Base-by-base conservation (phyloP, 1,284 basidiomycete genomes). In the Melampsora americana region DNA sequence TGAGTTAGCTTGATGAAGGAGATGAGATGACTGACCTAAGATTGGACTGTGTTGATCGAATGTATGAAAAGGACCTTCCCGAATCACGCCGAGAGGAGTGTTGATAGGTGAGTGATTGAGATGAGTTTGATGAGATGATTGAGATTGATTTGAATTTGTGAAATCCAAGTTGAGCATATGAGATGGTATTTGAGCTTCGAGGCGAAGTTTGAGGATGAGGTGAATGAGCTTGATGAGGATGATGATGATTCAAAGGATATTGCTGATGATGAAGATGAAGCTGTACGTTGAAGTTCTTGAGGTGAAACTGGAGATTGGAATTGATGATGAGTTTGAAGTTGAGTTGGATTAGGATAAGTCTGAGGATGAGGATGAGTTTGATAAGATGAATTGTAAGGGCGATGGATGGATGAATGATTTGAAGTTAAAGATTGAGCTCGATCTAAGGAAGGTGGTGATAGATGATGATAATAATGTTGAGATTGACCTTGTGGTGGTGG, bases 21-120 rank as follows among this genome's bases (percentile, higher is more conserved):
- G 32, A 53, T 46, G 18, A 44, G 2, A n/a, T 6, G 23, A 53
- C 71, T 74, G 64, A 66, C 71, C 50, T 20, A 50, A 67, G 56
- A 66, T 18, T 11, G 71, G 62, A 7, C 46, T 32, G 35, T 39
- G 71, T 68, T 75, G 72, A 46, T 75, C 65, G 28, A 75, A 75
- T 12, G 26, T 44, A 46, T 67, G 65, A 66, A 60, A 75, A 53
- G 46, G 14, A 50, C n/a, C 28, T 35, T 75, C 72, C 39, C 44
- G 48, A 26, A 75, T 75, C 1, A 56, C 30, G 26, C 53, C 53
- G 0, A 67, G 72, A 60, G 35, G 28, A 35, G 20, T 7, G 14
- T 26, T n/a, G 28, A 66, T 39, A 12, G 60, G 60, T 5, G 64
- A 68, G 35, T 67, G 53, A 56, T 60, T 59, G 39, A 16, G 2